phyloP scores from a whole-genome alignment of 768 basidiomycete genomes.

The Rhizopogon vesiculosus region DNA sequence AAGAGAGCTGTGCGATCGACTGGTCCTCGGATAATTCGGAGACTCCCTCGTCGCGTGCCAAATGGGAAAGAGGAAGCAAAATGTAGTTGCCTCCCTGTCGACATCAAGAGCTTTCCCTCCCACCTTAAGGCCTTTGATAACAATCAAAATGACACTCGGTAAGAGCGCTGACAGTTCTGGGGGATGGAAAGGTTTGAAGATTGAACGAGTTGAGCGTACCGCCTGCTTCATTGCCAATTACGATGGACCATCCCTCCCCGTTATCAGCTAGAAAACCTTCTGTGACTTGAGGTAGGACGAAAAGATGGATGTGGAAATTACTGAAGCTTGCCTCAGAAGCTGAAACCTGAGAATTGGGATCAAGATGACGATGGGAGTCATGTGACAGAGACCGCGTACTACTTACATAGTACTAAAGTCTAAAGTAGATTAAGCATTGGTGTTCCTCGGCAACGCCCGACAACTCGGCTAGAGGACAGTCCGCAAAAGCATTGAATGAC shows the following conservation, averaged over 20 bases:
- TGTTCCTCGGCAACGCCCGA: too few relatives aligned
- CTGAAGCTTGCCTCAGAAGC: background rate
- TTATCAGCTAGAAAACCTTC: conserved; percentile 63
- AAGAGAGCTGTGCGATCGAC: too few relatives aligned
- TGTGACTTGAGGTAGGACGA: conserved; percentile 37
- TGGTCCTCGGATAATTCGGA: too few relatives aligned
- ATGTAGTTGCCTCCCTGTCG: conserved; percentile 61
- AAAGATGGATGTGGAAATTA: conserved; percentile 23
- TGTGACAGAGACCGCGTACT: too few relatives aligned
- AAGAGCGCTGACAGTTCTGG: conserved; percentile 73
- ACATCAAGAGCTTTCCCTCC: conserved; percentile 70
- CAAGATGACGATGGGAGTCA: too few relatives aligned
- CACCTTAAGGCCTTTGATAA: conserved; percentile 74
- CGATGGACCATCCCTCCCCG: conserved; percentile 70
- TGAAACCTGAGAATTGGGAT: too few relatives aligned
- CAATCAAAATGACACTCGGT: conserved; percentile 76
- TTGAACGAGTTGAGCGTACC: conserved; percentile 43
- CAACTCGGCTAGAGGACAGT: too few relatives aligned
- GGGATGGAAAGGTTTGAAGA: conserved; percentile 20
- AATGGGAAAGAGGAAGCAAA: conserved; percentile 58
- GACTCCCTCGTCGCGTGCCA: conserved; percentile 26
- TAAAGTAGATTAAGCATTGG: too few relatives aligned
- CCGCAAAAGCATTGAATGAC: too few relatives aligned
- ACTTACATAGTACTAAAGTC: too few relatives aligned
- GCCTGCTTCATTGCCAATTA: conserved; percentile 96